Base-by-base conservation (phyloP, 106 monocot species). In the Narthecium ossifragum region DNA sequence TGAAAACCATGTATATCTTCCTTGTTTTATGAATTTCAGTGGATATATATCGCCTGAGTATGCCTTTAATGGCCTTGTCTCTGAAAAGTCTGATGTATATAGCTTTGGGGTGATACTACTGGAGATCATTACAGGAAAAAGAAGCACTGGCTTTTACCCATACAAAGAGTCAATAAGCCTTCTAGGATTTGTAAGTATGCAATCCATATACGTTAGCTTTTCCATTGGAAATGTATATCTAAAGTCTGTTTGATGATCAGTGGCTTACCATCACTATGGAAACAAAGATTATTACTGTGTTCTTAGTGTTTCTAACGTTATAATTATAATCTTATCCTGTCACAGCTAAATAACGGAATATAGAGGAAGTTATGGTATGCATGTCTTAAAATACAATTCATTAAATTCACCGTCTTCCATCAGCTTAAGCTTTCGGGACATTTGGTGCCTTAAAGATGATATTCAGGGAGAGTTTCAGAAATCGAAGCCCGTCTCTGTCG, bases 31-130 rank as follows among this genome's bases (percentile, higher is more conserved):
- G 9, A 18, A 10, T 39, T 63, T 10, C 64, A 70, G 70, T n/a
- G 69, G 69, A 17, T 75, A 75, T 33, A 75, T 75, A 51, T 30
- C 75, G 26, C 69, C 75, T 21, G 75, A 75, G 39, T 75, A 75
- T 32, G 75, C 75, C 17, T 33, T 51, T 38, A 51, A 69, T 2
- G 75, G 75, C 8, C 48, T 63, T 12, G 63, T 75, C 63, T 69
- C 75, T 0, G 34, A 55, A 13, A 75, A 75, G n/a, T 75, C 74
- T 17, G 74, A 75, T 26, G 62, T 75, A 17, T 75, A 46, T 20
- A 75, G 74, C 32, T 75, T 68, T 4, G 68, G 68, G 11, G 74
- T 68, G 1, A 31, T 75, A 4, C 49, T 69, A 22, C 43, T 69
- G 0, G 69, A 75, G 57, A 75, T 75, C 17, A 2, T 75, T 12